Evolutionary conservation across 148 eudicot species (phyloP), one percentile per base, ranked within the genome.

Genomic region (Spergularia marina): DNA sequence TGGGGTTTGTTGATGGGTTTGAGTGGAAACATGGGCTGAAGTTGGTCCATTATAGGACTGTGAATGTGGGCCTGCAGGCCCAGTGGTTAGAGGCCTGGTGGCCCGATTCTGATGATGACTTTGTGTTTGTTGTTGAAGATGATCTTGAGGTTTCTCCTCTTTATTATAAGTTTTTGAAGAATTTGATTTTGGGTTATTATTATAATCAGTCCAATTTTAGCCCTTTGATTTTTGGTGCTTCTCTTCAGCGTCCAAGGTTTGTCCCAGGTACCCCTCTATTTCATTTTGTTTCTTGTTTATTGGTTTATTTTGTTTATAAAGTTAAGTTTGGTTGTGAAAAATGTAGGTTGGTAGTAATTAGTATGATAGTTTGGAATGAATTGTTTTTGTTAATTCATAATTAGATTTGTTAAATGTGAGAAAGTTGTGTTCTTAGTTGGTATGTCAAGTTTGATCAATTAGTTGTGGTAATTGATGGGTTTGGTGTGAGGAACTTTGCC

Each of bases 81-180:
- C 99, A 95, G 82, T 95, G 99, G 99, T 63, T 95, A 47, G 98
- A 95, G 77, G 88, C 98, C 2, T 95, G 99, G 99, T 95, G 98
- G 98, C 99, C 99, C 13, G 41, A 65, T 13, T 80, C 86, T 2
- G 97, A 95, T 79, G 76, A 92, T 56, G 98, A 92, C 77, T 95
- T 95, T 83, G 98, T 86, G 4, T 95, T 95, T 80, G 92, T 95
- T 76, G 91, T 95, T 13, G 99, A 95, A 78, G 99, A 95, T 77
- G 99, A 95, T 88, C 78, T 92, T 77, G 94, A 91, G 81, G 82
- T 95, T 76, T 91, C 99, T 0, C 88, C 87, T 16, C 75, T 95
- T 71, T 95, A 89, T 85, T 92, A 88, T 70, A 74, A 69, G 82
- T 87, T 95, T 72, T 69, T 95, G 16, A 91, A 79, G 87, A 81